Evolutionary conservation across 2,329 filamentous ascomycete genomes (phyloP).

Genomic region (Xylaria sp.): DNA sequence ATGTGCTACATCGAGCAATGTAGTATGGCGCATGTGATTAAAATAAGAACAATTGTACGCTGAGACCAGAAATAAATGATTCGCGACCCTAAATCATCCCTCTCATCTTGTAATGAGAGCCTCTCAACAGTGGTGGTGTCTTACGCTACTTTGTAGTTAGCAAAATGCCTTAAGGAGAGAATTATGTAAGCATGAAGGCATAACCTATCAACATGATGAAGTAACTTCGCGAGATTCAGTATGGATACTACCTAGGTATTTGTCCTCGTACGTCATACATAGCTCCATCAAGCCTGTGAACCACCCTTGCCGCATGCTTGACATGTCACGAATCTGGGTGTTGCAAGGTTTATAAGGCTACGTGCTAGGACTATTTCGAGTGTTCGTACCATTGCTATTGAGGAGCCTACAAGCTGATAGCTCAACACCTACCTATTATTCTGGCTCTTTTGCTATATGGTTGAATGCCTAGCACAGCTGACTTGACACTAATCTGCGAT

Average conservation of each 20-base stretch:
- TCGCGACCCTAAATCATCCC: no score
- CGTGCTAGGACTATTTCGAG: neutral
- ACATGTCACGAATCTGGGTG: neutral
- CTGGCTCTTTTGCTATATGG: neutral
- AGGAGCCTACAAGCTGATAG: neutral
- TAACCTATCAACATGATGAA: neutral
- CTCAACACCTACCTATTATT: no score
- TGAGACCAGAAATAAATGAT: no score
- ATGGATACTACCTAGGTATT: neutral
- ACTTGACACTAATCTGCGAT: neutral
- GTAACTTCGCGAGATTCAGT: neutral
- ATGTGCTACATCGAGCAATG: no score
- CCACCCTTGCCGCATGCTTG: neutral
- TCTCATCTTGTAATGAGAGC: neutral
- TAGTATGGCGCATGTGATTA: no score
- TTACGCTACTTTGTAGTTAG: neutral
- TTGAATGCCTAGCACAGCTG: no score
- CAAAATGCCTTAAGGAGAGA: neutral
- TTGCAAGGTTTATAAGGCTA: neutral
- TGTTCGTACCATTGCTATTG: neutral
- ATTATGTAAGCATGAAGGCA: neutral
- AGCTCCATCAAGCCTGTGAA: no score
- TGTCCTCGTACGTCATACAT: conserved; percentile 5
- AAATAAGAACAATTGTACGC: no score
- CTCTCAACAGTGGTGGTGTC: neutral